Conservation (phyloP, 768 basidiomycete genomes). For the Mycena amicta region DNA sequence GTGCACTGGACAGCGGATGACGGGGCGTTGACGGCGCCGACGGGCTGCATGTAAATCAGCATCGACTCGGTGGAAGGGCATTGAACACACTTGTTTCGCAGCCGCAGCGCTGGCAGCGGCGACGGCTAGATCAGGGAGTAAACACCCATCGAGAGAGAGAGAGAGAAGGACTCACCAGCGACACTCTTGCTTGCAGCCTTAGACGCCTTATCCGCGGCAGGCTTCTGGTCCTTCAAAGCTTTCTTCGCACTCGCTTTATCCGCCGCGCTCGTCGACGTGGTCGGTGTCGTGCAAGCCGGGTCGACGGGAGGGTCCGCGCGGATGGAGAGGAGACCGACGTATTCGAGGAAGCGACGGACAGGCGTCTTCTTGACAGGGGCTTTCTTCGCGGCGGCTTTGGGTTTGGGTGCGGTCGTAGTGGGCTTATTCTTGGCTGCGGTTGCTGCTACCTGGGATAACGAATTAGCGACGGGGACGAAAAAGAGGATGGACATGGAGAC, state of each 20-base stretch:
- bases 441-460: background rate
- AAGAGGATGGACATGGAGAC: background rate
- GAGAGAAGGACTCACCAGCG: background rate
- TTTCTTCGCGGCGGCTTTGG: background rate
- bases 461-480: background rate
- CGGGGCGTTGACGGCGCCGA: conserved; percentile 13
- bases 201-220: no score
- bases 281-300: background rate
- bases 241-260: conserved; percentile 3
- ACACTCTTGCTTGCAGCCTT: background rate
- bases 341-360: conserved; percentile 14
- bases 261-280: background rate
- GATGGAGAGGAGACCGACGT: conserved; percentile 8
- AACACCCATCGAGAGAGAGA: background rate
- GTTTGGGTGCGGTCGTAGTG: background rate
- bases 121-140: background rate
- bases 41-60: background rate
- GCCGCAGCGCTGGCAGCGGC: conserved; percentile 7
- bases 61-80: background rate
- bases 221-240: conserved; percentile 9
- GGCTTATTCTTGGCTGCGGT: background rate
- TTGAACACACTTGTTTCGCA: conserved; percentile 7
- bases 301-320: background rate
- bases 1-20: conserved; percentile 10
- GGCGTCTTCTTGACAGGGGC: background rate